Evolutionary conservation across 176 grass and related monocot genomes (phyloP).

Genomic region (Avena eriantha): DNA sequence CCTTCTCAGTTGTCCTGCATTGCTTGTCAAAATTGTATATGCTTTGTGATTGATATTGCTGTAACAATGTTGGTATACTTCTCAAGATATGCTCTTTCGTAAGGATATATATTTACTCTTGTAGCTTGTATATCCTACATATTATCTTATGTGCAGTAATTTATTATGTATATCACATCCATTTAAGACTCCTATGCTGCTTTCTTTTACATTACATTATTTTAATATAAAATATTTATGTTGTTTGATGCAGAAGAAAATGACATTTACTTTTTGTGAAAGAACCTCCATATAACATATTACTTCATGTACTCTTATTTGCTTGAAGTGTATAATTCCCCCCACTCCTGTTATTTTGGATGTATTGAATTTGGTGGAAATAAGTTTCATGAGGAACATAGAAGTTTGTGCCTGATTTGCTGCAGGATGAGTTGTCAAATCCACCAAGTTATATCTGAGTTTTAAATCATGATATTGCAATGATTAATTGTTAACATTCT

Average conservation of each 20-base stretch:
- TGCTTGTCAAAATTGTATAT: not conserved
- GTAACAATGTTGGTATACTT: not conserved
- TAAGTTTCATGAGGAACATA: not conserved
- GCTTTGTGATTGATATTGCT: not conserved
- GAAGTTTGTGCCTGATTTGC: not conserved
- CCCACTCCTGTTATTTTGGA: not conserved
- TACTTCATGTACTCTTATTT: not conserved
- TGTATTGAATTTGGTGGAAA: slow-evolving; percentile 10
- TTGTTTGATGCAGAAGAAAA: slow-evolving; percentile 8
- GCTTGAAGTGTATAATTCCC: not conserved
- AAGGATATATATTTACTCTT: slow-evolving; percentile 14
- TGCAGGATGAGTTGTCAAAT: not conserved
- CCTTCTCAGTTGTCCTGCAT: not conserved
- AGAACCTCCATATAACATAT: not conserved
- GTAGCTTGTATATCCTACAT: not conserved
- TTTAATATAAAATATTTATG: not conserved
- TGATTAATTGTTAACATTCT: not conserved
- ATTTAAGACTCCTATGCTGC: not conserved
- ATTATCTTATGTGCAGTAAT: not conserved
- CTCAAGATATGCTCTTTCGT: not conserved
- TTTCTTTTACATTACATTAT: not conserved
- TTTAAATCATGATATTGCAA: slow-evolving; percentile 8
- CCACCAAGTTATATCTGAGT: not conserved
- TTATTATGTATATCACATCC: not conserved
- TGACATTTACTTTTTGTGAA: not conserved